Evolutionary conservation across 1,284 basidiomycete species (phyloP).

Genomic region (Ustilago bromivora): DNA sequence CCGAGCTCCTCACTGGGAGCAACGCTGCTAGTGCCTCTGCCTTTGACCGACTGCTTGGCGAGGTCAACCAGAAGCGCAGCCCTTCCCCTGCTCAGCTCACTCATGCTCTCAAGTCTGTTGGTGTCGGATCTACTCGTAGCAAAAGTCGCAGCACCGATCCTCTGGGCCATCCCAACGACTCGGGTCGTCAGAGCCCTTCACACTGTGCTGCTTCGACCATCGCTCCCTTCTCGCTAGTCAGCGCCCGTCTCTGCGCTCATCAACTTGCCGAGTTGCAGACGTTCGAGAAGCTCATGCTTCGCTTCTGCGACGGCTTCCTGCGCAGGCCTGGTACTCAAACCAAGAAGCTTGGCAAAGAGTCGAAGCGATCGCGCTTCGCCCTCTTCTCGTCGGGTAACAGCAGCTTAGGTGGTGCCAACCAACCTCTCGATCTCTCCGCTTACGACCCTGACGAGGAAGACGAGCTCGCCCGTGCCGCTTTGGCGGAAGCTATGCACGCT

Average conservation of each 20-base stretch:
- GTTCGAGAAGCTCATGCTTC: constrained; percentile 64
- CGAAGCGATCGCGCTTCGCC: constrained; percentile 42
- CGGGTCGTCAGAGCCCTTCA: constrained; percentile 47
- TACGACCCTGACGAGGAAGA: constrained; percentile 60
- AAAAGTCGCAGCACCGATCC: constrained; percentile 37
- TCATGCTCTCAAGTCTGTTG: constrained; percentile 57
- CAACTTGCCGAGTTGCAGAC: constrained; percentile 63
- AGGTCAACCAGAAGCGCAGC: constrained; percentile 52
- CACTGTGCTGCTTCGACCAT: constrained; percentile 23
- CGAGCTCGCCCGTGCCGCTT: constrained; percentile 65
- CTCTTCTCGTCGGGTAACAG: constrained; percentile 37
- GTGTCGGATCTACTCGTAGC: constrained; percentile 45
- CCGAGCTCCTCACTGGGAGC: constrained; percentile 31
- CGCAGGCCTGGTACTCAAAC: constrained; percentile 44
- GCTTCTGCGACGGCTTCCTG: constrained; percentile 60
- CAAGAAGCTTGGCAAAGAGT: constrained; percentile 36
- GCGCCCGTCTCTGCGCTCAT: constrained; percentile 53
- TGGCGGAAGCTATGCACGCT: constrained; percentile 66
- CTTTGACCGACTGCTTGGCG: constrained; percentile 43
- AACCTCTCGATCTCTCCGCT: constrained; percentile 42
- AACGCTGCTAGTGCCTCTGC: constrained; percentile 46
- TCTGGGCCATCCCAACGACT: constrained; percentile 18
- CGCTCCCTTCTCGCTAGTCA: constrained; percentile 49
- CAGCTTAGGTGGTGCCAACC: constrained; percentile 22
- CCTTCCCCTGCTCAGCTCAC: constrained; percentile 60